Conservation (phyloP, 1,139 yeast genomes). For the Sugiyamaella neomexicana region DNA sequence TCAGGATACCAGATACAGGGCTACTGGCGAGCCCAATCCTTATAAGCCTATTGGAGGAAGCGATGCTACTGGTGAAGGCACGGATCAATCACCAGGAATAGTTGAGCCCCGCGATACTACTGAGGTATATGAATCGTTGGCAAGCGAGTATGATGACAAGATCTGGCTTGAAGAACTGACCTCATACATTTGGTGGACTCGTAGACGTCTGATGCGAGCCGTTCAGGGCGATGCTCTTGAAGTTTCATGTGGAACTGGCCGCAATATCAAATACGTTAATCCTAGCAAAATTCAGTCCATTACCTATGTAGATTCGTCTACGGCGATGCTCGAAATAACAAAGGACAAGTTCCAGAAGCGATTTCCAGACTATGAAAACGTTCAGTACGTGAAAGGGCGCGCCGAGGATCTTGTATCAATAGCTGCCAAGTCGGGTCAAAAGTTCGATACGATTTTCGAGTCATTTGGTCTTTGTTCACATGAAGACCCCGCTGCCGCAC, state of each 20-base stretch:
- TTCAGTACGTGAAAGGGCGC: conserved; percentile 86
- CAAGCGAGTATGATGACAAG: conserved; percentile 76
- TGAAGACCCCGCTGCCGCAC: conserved; percentile 82
- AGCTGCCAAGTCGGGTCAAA: conserved; percentile 47
- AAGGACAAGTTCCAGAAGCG: conserved; percentile 66
- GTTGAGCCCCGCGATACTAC: conserved; percentile 81
- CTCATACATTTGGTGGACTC: conserved; percentile 75
- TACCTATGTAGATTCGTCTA: conserved; percentile 82
- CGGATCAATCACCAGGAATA: conserved; percentile 22
- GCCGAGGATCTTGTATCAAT: conserved; percentile 77
- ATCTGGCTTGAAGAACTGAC: conserved; percentile 85
- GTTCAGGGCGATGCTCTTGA: conserved; percentile 87
- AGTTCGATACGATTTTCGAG: conserved; percentile 89
- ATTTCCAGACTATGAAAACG: conserved; percentile 66
- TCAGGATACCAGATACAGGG: conserved; percentile 40
- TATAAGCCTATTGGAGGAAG: conserved; percentile 29
- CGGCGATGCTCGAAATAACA: conserved; percentile 82
- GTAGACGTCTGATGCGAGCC: conserved; percentile 81
- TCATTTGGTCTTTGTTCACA: conserved; percentile 96
- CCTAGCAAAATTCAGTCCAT: conserved; percentile 62
- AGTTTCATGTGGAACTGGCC: conserved; percentile 94
- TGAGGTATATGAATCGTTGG: conserved; percentile 73
- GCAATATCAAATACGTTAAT: conserved; percentile 76
- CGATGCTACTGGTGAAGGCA: conserved; percentile 24
- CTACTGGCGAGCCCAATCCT: conserved; percentile 40